These are phyloP conservation scores for Calonectria fujianensis DNA, from an alignment of 2,329 filamentous ascomycete species.

Conservation along the genomic window DNA sequence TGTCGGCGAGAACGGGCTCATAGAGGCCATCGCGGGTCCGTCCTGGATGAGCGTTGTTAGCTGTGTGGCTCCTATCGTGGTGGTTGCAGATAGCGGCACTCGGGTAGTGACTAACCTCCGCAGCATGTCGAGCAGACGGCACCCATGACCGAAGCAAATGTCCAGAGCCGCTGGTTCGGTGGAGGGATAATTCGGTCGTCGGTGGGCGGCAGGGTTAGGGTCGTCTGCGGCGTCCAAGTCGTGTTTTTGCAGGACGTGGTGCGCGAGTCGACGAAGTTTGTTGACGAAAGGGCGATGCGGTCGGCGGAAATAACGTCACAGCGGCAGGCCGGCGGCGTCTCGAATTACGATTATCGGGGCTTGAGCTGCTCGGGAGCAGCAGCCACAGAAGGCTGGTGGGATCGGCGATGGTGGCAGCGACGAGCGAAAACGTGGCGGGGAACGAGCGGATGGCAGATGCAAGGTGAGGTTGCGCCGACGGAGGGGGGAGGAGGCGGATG, in stretches of 20 bases:
- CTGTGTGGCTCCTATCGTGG: conserved; percentile 37
- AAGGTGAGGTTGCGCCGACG: conserved; percentile 28
- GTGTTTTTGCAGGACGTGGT: conserved; percentile 40
- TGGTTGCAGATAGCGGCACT: conserved; percentile 26
- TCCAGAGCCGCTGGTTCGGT: conserved; percentile 40
- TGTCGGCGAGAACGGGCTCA: conserved; percentile 93
- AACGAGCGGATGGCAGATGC: conserved; percentile 34
- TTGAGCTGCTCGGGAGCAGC: conserved; percentile 42
- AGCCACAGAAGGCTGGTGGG: conserved; percentile 37
- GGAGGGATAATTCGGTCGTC: conserved; percentile 39
- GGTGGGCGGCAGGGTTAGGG: conserved; percentile 13
- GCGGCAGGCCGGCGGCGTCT: conserved; percentile 44
- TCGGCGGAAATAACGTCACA: conserved; percentile 54
- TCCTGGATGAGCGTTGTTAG: conserved; percentile 68
- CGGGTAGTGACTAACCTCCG: conserved; percentile 62
- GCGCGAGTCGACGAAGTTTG: conserved; percentile 24
- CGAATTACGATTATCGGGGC: conserved; percentile 51
- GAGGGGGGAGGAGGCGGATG: conserved; percentile 24
- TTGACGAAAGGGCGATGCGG: conserved; percentile 19
- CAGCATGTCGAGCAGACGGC: conserved; percentile 77
- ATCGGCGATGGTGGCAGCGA: conserved; percentile 30
- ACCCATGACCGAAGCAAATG: conserved; percentile 70
- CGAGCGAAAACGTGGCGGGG: conserved; percentile 17
- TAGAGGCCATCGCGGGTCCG: conserved; percentile 88
- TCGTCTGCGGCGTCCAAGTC: conserved; percentile 35